Conservation (phyloP, 352 stramenopile species). For the Phytophthora capsici region DNA sequence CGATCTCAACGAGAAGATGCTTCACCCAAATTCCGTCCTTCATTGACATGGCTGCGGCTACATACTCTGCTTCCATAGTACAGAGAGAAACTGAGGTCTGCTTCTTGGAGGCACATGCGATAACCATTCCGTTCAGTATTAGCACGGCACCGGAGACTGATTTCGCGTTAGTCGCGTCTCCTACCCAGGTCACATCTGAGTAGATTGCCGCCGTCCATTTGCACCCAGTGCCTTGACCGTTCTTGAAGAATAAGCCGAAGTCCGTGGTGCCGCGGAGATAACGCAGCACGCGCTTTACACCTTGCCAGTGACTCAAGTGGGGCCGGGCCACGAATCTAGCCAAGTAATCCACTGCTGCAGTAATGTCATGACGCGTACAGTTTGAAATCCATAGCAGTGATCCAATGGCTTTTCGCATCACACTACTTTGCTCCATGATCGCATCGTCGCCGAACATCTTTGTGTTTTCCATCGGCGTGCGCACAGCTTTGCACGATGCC, state of each 20-base stretch:
- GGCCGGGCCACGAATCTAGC: no score
- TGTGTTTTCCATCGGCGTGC: conserved; percentile 3
- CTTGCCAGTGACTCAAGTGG: not conserved
- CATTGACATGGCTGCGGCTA: no score
- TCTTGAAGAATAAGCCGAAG: not conserved
- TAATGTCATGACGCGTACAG: conserved; percentile 1
- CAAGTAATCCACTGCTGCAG: conserved; percentile 3
- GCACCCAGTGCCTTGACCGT: not conserved
- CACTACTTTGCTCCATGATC: no score
- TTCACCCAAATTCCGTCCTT: no score
- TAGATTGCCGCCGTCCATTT: not conserved
- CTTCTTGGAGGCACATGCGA: no score
- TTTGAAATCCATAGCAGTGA: conserved; percentile 2
- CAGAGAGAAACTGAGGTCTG: no score
- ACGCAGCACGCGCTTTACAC: not conserved
- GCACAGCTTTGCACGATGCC: not conserved
- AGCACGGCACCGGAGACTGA: no score
- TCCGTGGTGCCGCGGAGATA: not conserved
- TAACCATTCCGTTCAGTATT: no score
- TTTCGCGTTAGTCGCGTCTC: no score
- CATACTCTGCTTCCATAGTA: no score
- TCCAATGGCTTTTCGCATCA: not conserved
- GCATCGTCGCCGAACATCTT: not conserved
- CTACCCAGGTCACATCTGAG: not conserved
- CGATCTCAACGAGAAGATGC: no score